Conservation (phyloP, 164 flowering plant genomes). For the Buxus sempervirens region DNA sequence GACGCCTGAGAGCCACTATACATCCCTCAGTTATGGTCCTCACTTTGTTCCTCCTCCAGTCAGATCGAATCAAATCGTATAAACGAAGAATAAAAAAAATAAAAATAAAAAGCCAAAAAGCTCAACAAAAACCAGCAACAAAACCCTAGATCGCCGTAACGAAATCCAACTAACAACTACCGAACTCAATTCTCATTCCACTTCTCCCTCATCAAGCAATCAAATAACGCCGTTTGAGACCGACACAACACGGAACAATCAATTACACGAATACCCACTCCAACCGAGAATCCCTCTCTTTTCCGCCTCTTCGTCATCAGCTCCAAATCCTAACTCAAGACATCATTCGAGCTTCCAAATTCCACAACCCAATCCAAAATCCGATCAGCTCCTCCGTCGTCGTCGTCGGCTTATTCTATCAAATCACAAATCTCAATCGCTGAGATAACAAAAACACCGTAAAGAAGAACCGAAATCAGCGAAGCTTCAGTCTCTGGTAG, state of each 20-base stretch:
- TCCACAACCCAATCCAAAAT: background rate
- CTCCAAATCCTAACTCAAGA: background rate
- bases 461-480: slow-evolving; percentile 28
- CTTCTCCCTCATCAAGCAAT: background rate
- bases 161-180: background rate
- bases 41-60: background rate
- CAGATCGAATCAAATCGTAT: slow-evolving; percentile 14
- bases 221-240: background rate
- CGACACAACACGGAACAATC: background rate
- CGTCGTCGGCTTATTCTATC: no score
- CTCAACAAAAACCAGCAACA: background rate
- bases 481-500: background rate
- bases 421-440: no score
- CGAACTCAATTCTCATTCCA: background rate
- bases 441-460: no score
- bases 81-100: background rate
- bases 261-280: background rate
- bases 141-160: background rate
- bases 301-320: slow-evolving; percentile 6
- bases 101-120: background rate
- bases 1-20: slow-evolving; percentile 18
- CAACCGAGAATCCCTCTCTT: slow-evolving; percentile 8
- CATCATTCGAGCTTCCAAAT: background rate
- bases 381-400: background rate
- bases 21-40: slow-evolving; percentile 12